Conservation (phyloP, 2,329 filamentous ascomycete genomes). For the Colletotrichum simmondsii region DNA sequence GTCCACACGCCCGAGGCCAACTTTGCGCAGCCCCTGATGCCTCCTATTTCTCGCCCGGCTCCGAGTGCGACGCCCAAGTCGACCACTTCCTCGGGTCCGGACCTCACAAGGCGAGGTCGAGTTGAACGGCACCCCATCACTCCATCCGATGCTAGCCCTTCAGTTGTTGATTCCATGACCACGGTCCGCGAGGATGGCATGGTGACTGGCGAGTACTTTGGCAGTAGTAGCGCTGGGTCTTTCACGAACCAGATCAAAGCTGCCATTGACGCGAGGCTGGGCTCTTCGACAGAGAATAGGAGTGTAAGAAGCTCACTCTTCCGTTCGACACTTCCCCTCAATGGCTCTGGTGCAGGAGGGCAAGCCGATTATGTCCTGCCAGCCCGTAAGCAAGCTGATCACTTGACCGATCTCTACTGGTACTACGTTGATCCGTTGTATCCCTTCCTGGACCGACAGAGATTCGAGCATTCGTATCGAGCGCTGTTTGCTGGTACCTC, state of each 20-base stretch:
- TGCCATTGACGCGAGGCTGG: slow-evolving; percentile 49
- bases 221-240: slow-evolving; percentile 57
- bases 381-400: slow-evolving; percentile 55
- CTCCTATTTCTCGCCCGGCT: not conserved
- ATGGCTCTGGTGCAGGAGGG: not conserved
- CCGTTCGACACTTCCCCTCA: slow-evolving; percentile 35
- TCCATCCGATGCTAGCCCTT: slow-evolving; percentile 39
- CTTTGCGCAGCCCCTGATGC: slow-evolving; percentile 5
- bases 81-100: slow-evolving; percentile 12
- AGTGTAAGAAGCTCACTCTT: slow-evolving; percentile 18
- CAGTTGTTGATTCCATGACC: slow-evolving; percentile 57
- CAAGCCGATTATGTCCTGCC: slow-evolving; percentile 52
- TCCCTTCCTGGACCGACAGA: slow-evolving; percentile 52
- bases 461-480: slow-evolving; percentile 51
- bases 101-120: not conserved
- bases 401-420: slow-evolving; percentile 58
- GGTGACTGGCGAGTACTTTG: slow-evolving; percentile 55
- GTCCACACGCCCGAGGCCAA: slow-evolving; percentile 6
- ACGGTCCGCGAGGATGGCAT: slow-evolving; percentile 53
- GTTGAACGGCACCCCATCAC: slow-evolving; percentile 21
- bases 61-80: slow-evolving; percentile 11
- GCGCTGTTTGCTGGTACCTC: slow-evolving; percentile 51
- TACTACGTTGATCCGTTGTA: slow-evolving; percentile 57
- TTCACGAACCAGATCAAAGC: slow-evolving; percentile 59
- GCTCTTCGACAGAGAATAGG: slow-evolving; percentile 15